These are phyloP conservation scores for Apiospora hydei DNA, from an alignment of 2,329 filamentous ascomycete species.

Conservation along the genomic window DNA sequence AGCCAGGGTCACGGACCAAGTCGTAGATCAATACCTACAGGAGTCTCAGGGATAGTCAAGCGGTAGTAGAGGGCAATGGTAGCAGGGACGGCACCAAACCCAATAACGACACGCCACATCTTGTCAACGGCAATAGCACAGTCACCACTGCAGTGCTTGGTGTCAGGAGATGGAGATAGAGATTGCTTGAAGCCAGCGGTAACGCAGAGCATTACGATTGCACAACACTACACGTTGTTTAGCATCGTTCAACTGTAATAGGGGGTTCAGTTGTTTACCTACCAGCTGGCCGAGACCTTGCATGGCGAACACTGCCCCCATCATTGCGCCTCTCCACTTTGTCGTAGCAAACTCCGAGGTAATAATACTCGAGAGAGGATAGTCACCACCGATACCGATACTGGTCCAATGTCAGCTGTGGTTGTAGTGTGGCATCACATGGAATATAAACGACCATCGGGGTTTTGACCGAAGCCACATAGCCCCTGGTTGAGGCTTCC, in stretches of 20 bases:
- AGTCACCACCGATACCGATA: conserved; percentile 78
- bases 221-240: conserved; percentile 51
- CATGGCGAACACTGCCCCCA: conserved; percentile 87
- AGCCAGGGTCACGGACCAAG: no score
- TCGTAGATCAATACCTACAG: conserved; percentile 44
- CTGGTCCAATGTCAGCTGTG: neutral
- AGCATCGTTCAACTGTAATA: neutral
- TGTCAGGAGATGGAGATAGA: conserved; percentile 58
- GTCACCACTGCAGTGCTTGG: conserved; percentile 65
- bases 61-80: conserved; percentile 82
- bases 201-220: conserved; percentile 78
- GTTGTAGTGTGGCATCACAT: neutral
- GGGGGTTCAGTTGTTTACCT: neutral
- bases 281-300: conserved; percentile 83
- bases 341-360: conserved; percentile 89
- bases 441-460: neutral
- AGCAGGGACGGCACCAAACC: conserved; percentile 81
- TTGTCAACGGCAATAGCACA: conserved; percentile 80
- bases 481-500: neutral
- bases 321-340: conserved; percentile 86
- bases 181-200: conserved; percentile 74
- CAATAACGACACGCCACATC: conserved; percentile 86
- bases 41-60: conserved; percentile 85
- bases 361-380: conserved; percentile 83
- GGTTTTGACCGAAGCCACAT: neutral